Base-by-base conservation (phyloP, 208 protist genomes). In the Kentomonas sorsogonicus region DNA sequence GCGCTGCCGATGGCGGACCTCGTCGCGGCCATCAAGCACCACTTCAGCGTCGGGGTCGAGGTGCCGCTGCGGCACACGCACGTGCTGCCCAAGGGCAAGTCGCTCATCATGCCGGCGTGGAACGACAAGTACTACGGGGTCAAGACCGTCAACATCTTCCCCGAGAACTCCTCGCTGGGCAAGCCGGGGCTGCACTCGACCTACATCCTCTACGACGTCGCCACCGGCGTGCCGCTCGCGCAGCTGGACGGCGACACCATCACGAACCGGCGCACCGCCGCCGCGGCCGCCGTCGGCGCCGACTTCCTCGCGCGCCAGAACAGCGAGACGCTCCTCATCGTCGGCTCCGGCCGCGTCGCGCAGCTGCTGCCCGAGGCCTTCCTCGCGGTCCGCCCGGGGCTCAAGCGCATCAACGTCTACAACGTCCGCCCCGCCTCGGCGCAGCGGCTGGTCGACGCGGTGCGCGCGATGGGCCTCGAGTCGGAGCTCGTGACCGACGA, bases 101-200 rank as follows among this genome's bases (percentile, higher is more conserved):
- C 54, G 5, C 54, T 60, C 18, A 20, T 60, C 16, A 60, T 60
- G 54, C 54, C 54, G 29, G 23, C 36, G 10, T 60, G 54, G 54
- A 50, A 60, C 54, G 48, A 60, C 27, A 60, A 60, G 27, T 60
- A 60, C 40, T 60, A 60, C 43, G 54, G 36, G 41, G 1, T 60
- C 25, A 65, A 65, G 38, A 51, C 52, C n/a, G 56, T 71, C 23
- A 59, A 54, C 38, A 23, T 66, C 9, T 52, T 43, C 22, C 45
- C 47, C 36, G 41, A 54, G 30, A 62, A 53, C 25, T 60, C 22
- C 31, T 60, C 46, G 54, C 29, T 39, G 38, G 22, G 39, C n/a
- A 43, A 50, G 29, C 54, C 54, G 11, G 54, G 54, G 4, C 54
- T 60, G 25, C 54, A 60, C 30, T 60, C 54, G 39, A 60, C 54